Base-by-base conservation (phyloP, 768 basidiomycete genomes). In the Agaricus bisporus region DNA sequence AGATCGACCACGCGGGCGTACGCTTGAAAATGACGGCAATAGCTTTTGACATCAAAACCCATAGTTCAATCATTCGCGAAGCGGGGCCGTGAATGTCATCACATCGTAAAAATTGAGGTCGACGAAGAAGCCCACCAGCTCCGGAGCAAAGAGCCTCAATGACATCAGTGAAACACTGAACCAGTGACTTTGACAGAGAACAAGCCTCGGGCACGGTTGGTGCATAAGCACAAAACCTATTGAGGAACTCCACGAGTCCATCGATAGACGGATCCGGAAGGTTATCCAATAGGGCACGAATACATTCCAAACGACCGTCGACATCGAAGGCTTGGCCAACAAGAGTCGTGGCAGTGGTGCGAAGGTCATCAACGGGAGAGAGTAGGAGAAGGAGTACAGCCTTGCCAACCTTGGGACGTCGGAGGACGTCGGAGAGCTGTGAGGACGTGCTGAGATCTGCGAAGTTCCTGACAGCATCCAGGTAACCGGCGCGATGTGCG, bases 161-260 rank as follows among this genome's bases (percentile, higher is more conserved):
- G 54, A 97, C 80, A 63, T 99, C 97, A 11, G 91, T 91, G 60
- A 98, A 78, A 67, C 94, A 95, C 3, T 87, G 84, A 15, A 97
- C 97, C 20, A 98, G 80, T 17, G 90, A 85, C 60, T 89, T 90
- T 4, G 97, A 91, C n/a, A 93, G 64, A 46, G 78, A 84, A 64
- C 91, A 92, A 0, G 94, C 95, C 64, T 98, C 97, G 0, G 89
- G 86, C 4, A 91, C 77, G 11, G 63, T 60, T 10, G 73, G 66
- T 0, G 90, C 87, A 58, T 83, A 80, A 14, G 71, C 68, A 48
- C 75, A 74, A 70, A 93, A 98, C 1, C 69, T 77, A 22, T 72
- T 68, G 9, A 98, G 76, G 61, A 84, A 86, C n/a, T 72, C 70
- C 47, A 79, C 74, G 26, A 97, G 73, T 6, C 89, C 94, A 14